Evolutionary conservation across 2,329 filamentous ascomycete genomes (phyloP), one percentile per base, ranked within the genome.

Genomic region (Venturia effusa): DNA sequence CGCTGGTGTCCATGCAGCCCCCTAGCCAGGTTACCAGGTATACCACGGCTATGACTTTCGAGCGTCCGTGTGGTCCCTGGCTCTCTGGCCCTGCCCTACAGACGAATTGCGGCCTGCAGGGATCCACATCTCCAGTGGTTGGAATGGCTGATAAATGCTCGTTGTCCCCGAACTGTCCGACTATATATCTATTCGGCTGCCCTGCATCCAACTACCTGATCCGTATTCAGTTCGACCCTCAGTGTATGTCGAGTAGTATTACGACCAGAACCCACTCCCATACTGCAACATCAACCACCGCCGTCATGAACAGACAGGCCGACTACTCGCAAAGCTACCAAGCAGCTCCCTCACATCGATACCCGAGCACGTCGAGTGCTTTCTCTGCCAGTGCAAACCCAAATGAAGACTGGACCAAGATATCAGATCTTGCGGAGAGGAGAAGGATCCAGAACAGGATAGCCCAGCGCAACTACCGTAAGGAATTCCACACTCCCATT

Each of bases 391-490:
- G 91, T 68, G 93, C 92, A 70, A 95, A 96, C 75, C 90, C 93
- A 64, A 92, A 97, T 73, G 93, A 97, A 79, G 93, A 97, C 80
- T 97, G 93, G 93, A 97, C 93, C 74, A 96, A 97, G 85, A 96
- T 97, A 75, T 96, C 93, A 65, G 93, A 97, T 76, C 87, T 97
- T 66, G 93, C 92, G 61, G 93, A 97, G 79, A 87, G 94, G 73
- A 83, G 92, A 71, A 85, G 92, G 74, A 96, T 97, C 79, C 92
- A 97, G 79, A 97, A 97, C 80, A 87, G 93, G 70, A 97, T 97
- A 82, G 93, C 93, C 69, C 93, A 97, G 79, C 88, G 92, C 72
- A 96, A 96, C 81, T 97, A 97, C 80, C 92, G 92, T 96, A 81
- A 74, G 87, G 83, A 11, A 41, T 24, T 62, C 10, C 63, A 10